These are phyloP conservation scores for Eucalyptus polyanthemos DNA, from an alignment of 345 rosid species.

Conservation along the genomic window DNA sequence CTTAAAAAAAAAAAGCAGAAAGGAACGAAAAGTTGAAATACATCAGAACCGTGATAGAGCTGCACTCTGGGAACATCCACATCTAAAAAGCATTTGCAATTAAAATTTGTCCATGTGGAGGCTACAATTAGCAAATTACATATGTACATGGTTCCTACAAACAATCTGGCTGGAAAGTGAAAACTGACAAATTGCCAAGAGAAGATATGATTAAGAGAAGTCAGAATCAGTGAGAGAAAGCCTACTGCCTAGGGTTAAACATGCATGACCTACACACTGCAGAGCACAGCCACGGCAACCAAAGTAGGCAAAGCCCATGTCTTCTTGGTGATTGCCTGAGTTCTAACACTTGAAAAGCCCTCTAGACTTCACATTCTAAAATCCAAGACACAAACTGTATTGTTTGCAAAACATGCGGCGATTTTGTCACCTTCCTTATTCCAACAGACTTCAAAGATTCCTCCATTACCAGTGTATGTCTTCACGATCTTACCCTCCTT, in stretches of 20 bases:
- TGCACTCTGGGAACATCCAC: background rate
- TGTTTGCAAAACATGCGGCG: constrained; percentile 91
- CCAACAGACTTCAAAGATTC: constrained; percentile 96
- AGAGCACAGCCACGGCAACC: background rate
- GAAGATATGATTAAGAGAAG: background rate
- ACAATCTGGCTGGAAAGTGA: background rate
- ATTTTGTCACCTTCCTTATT: constrained; percentile 94
- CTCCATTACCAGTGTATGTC: constrained; percentile 87
- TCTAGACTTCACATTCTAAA: constrained; percentile 52
- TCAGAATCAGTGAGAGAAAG: background rate
- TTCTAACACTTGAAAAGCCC: background rate
- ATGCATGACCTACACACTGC: background rate
- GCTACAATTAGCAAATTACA: background rate
- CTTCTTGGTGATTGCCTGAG: background rate
- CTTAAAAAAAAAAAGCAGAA: background rate
- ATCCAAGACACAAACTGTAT: constrained; percentile 77
- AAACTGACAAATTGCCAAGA: background rate
- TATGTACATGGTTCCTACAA: background rate
- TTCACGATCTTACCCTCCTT: constrained; percentile 85
- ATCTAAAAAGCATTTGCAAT: background rate
- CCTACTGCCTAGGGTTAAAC: background rate
- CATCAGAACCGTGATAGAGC: background rate
- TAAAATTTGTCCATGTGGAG: background rate
- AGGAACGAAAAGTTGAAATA: background rate
- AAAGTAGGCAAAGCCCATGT: background rate